Evolutionary conservation across 2,329 filamentous ascomycete species (phyloP).

Genomic region (Cercospora beticola): DNA sequence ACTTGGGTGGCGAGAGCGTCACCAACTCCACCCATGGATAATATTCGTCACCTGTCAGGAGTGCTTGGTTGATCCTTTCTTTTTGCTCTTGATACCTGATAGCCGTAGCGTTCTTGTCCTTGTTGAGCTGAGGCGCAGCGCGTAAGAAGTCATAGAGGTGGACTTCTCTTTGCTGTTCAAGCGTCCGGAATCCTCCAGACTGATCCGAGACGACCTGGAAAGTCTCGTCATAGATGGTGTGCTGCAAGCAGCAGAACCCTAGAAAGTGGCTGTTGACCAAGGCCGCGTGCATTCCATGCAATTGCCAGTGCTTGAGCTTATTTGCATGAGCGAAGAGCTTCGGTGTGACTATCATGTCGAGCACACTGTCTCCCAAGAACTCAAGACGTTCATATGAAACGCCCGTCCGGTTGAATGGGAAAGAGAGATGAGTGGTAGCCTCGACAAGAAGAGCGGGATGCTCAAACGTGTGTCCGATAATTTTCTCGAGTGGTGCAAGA

Average conservation of each 20-base stretch:
- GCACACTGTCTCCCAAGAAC: slow-evolving; percentile 80
- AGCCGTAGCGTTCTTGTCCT: slow-evolving; percentile 48
- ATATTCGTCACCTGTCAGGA: slow-evolving; percentile 57
- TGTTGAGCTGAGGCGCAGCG: slow-evolving; percentile 45
- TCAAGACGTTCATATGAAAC: slow-evolving; percentile 73
- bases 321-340: slow-evolving; percentile 57
- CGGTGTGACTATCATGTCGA: slow-evolving; percentile 73
- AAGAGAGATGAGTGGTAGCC: slow-evolving; percentile 70
- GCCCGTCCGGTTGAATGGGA: slow-evolving; percentile 41
- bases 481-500: slow-evolving; percentile 57
- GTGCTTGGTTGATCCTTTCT: slow-evolving; percentile 49
- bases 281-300: slow-evolving; percentile 74
- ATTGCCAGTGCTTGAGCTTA: slow-evolving; percentile 55
- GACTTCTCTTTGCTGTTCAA: neutral
- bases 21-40: slow-evolving; percentile 79
- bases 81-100: slow-evolving; percentile 53
- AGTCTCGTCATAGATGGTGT: slow-evolving; percentile 40
- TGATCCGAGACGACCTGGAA: slow-evolving; percentile 25
- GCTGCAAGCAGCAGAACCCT: slow-evolving; percentile 70
- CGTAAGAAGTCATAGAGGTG: slow-evolving; percentile 37
- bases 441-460: slow-evolving; percentile 70
- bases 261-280: slow-evolving; percentile 80
- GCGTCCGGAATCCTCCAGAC: slow-evolving; percentile 15
- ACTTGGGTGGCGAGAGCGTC: slow-evolving; percentile 67
- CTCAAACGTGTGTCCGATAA: slow-evolving; percentile 71